Percentiles rank a stretch among this genome's conserved stretches.
phyloP scores from a whole-genome alignment of 2,329 filamentous ascomycete species.

The Fusarium verrucosum region DNA sequence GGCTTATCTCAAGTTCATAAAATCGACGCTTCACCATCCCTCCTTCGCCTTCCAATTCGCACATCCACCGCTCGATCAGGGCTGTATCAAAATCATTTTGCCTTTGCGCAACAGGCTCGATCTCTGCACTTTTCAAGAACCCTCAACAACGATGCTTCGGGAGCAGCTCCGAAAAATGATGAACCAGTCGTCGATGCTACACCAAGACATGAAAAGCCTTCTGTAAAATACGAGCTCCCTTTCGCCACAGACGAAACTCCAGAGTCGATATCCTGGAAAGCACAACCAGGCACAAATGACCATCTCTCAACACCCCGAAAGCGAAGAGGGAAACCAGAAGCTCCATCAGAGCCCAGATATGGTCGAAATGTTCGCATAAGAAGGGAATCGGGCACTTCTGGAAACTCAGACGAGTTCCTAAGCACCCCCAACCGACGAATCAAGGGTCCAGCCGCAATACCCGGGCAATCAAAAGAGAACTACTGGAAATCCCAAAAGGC shows the following conservation, averaged over 20 bases:
- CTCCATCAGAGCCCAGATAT: not conserved
- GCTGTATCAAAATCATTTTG: slow-evolving; percentile 23
- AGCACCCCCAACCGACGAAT: slow-evolving; percentile 2
- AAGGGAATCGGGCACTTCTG: not conserved
- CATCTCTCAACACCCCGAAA: not conserved
- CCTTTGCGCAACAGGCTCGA: slow-evolving; percentile 37
- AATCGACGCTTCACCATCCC: slow-evolving; percentile 36
- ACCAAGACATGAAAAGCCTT: not conserved
- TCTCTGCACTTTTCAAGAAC: slow-evolving; percentile 36
- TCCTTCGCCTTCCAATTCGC: slow-evolving; percentile 31
- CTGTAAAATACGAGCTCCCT: slow-evolving; percentile 9
- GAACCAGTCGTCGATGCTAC: not conserved
- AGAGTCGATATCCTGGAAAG: slow-evolving; percentile 12
- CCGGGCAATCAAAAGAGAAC: slow-evolving; percentile 50
- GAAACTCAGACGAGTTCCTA: not conserved
- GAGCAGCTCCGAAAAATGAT: not conserved
- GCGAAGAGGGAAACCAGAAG: not conserved
- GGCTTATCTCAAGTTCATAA: slow-evolving; percentile 55
- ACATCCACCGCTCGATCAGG: slow-evolving; percentile 5
- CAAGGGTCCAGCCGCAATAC: slow-evolving; percentile 26
- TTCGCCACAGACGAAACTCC: not conserved
- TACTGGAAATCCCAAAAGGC: slow-evolving; percentile 81
- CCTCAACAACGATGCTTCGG: slow-evolving; percentile 30
- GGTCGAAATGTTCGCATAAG: not conserved
- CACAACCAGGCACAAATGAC: not conserved